Conservation (phyloP, 1,284 basidiomycete genomes). For the Vanrija humicola region DNA sequence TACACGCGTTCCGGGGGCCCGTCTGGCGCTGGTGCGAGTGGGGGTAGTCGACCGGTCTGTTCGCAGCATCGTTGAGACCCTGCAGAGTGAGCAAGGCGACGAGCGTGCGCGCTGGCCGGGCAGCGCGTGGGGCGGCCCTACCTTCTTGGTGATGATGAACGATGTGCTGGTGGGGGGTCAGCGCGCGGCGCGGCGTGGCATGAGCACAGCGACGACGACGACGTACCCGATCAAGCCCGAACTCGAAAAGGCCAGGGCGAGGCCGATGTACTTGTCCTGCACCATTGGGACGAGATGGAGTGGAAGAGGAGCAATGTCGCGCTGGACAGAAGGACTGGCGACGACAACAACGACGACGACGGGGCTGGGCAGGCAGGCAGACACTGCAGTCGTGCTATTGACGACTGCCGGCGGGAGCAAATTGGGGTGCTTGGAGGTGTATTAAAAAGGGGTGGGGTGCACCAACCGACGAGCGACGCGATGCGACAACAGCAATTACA, state of each 20-base stretch:
- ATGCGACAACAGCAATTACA: too few species aligned
- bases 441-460: too few species aligned
- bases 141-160: slow-evolving; percentile 97
- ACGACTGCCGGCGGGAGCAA: too few species aligned
- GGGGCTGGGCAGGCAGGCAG: too few species aligned
- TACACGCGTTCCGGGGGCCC: slow-evolving; percentile 61
- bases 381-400: too few species aligned
- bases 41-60: slow-evolving; percentile 62
- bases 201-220: neutral
- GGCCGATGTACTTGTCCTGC: slow-evolving; percentile 88
- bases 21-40: slow-evolving; percentile 56
- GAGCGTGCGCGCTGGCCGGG: neutral
- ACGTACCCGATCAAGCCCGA: slow-evolving; percentile 17
- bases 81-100: slow-evolving; percentile 36
- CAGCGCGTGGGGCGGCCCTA: slow-evolving; percentile 36
- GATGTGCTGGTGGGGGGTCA: slow-evolving; percentile 55
- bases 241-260: slow-evolving; percentile 69
- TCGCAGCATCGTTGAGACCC: slow-evolving; percentile 77
- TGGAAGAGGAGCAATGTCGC: neutral
- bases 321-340: too few species aligned
- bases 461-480: too few species aligned
- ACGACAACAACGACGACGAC: too few species aligned
- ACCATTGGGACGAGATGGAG: slow-evolving; percentile 5
- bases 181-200: neutral
- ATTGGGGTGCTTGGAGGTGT: too few species aligned